Conservation (phyloP, 2,329 filamentous ascomycete species). For the Alternaria postmessia region DNA sequence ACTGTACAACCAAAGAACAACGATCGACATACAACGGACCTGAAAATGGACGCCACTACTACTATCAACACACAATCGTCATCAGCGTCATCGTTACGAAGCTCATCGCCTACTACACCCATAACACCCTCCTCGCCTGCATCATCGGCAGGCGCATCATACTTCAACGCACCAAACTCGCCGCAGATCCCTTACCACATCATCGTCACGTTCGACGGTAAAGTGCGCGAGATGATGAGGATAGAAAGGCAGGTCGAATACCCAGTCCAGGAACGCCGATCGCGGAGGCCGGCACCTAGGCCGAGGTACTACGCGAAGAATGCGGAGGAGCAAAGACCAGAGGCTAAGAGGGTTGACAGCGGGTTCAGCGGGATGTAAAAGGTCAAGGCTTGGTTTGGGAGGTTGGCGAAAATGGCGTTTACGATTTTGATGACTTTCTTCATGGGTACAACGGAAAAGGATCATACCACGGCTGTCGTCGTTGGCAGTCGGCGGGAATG, state of each 20-base stretch:
- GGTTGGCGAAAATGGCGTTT: slow-evolving; percentile 1
- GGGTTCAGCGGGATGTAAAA: background rate
- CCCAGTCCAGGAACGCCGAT: slow-evolving; percentile 9
- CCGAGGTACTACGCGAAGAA: slow-evolving; percentile 23
- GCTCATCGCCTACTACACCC: slow-evolving; percentile 8
- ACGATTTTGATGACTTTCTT: slow-evolving; percentile 9
- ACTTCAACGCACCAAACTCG: slow-evolving; percentile 14
- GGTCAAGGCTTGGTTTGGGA: background rate
- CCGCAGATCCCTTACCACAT: slow-evolving; percentile 37
- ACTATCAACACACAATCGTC: background rate
- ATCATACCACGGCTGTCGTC: background rate
- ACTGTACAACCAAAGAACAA: background rate
- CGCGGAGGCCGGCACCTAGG: slow-evolving; percentile 9
- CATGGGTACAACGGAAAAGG: background rate
- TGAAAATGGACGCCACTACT: slow-evolving; percentile 9
- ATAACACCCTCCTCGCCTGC: slow-evolving; percentile 14
- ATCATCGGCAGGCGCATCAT: slow-evolving; percentile 5
- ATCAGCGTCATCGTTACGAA: slow-evolving; percentile 2
- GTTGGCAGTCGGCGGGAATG: too few species aligned
- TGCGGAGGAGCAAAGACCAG: slow-evolving; percentile 1
- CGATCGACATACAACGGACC: slow-evolving; percentile 3
- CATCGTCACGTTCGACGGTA: slow-evolving; percentile 40
- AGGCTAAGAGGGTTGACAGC: background rate
- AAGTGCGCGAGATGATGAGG: slow-evolving; percentile 35
- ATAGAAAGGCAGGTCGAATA: slow-evolving; percentile 24